Evolutionary conservation across 495 filamentous ascomycete species (phyloP).

Genomic region (Aspergillus carlsbadensis): DNA sequence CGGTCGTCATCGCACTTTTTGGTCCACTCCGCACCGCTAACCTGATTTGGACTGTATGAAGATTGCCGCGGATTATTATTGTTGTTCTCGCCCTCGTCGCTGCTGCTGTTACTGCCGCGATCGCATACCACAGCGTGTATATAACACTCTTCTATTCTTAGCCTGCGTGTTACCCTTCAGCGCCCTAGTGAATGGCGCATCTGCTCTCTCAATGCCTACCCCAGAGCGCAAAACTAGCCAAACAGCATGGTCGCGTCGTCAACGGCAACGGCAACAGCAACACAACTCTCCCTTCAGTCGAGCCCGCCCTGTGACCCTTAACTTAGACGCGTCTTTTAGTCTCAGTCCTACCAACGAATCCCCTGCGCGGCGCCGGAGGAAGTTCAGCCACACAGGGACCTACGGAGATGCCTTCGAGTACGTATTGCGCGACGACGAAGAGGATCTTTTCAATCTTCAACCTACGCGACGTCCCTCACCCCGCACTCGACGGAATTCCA

Average conservation of each 20-base stretch:
- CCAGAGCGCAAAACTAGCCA: slow-evolving; percentile 24
- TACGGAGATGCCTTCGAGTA: slow-evolving; percentile 38
- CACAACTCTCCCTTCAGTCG: slow-evolving; percentile 34
- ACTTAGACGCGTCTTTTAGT: slow-evolving; percentile 30
- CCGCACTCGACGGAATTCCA: slow-evolving; percentile 14
- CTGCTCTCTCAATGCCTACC: slow-evolving; percentile 23
- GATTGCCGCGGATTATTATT: background rate
- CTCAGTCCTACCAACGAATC: slow-evolving; percentile 31
- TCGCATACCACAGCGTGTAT: too few species aligned
- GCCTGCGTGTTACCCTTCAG: background rate
- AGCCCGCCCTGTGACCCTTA: slow-evolving; percentile 31
- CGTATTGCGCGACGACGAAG: slow-evolving; percentile 27
- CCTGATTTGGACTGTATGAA: slow-evolving; percentile 5
- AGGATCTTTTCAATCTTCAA: slow-evolving; percentile 13
- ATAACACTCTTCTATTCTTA: background rate
- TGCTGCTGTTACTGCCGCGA: background rate
- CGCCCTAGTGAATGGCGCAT: slow-evolving; percentile 9
- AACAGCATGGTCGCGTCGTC: slow-evolving; percentile 27
- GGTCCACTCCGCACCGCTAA: slow-evolving; percentile 21
- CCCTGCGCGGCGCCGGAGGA: slow-evolving; percentile 27
- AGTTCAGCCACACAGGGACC: slow-evolving; percentile 36
- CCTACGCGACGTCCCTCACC: slow-evolving; percentile 12
- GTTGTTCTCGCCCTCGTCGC: background rate
- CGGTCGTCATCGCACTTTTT: slow-evolving; percentile 11
- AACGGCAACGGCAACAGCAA: slow-evolving; percentile 21